Evolutionary conservation across 2,329 filamentous ascomycete genomes (phyloP).

Genomic region (Penicillium verrucosum): DNA sequence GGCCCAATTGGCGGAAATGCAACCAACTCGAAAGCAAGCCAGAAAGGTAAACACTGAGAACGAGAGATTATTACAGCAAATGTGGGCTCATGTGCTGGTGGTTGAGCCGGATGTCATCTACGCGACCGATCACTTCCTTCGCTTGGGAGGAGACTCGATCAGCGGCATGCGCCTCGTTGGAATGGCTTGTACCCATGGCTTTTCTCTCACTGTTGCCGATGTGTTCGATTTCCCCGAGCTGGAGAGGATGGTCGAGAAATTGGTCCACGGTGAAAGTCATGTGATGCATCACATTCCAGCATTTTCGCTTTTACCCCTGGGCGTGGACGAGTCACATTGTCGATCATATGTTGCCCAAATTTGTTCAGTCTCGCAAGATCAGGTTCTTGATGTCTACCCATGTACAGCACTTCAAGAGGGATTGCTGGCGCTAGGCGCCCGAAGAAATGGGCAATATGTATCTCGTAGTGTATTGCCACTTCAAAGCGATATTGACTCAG

Average conservation of each 20-base stretch:
- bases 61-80: neutral
- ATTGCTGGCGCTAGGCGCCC: neutral
- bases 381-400: neutral
- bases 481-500: neutral
- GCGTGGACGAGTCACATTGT: neutral
- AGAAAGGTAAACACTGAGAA: neutral
- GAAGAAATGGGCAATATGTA: neutral
- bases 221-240: neutral
- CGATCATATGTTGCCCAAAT: neutral
- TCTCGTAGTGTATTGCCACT: neutral
- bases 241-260: neutral
- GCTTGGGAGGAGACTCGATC: neutral
- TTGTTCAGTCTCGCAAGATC: neutral
- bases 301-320: neutral
- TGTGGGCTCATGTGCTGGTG: neutral
- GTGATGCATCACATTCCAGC: neutral
- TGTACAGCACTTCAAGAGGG: conserved; percentile 3
- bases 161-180: neutral
- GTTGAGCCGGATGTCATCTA: neutral
- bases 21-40: neutral
- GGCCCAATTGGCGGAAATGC: neutral
- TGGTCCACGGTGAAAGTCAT: neutral
- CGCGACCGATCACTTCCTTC: neutral
- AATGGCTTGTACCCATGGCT: neutral
- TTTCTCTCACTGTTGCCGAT: neutral